Evolutionary conservation across 371 early-diverging fungal genomes (phyloP), one percentile per base, ranked within the genome.

Genomic region (Zychaea mexicana): DNA sequence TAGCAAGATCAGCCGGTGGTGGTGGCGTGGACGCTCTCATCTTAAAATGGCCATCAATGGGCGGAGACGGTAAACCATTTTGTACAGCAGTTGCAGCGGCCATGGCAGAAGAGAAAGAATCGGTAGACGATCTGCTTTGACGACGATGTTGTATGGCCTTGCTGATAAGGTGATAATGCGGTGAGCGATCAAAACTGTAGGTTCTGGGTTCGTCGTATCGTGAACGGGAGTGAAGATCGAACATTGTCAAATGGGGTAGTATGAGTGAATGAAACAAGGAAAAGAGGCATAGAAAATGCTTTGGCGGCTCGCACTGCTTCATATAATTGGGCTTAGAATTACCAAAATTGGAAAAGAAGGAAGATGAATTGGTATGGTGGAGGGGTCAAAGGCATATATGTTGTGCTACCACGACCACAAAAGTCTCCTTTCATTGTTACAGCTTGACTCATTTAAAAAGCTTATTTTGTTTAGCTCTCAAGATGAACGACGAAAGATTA

Each of bases 101-200:
- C 15, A 15, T 36, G 15, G 15, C 8, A 36, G 36, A 36, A 36
- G 33, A 33, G 33, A 12, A 33, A 33, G 33, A 33, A 33, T 33
- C 33, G 5, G 42, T 42, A 42, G 1, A 3, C 15, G 42, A 42
- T 49, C 24, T 49, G n/a, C 49, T 19, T 9, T 22, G 49, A 24
- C 49, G 49, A 24, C 49, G 49, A 24, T 22, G 6, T 49, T 49
- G 49, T 22, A 49, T 49, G 6, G 22, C 49, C n/a, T 49, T 49
- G n/a, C 49, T 49, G 6, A 49, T 49, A 49, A 49, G 49, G n/a
- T 49, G 49, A 24, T 49, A 49, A 24, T 49, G 49, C 10, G 49
- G 49, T 49, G 49, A 49, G 10, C 49, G 49, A 49, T 49, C 49
- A 9, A 49, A 22, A 24, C 5, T 49, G 24, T 49, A 49, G 10